Base-by-base conservation (phyloP, 2,329 filamentous ascomycete species). In the Rhytidhysteron rufulum region DNA sequence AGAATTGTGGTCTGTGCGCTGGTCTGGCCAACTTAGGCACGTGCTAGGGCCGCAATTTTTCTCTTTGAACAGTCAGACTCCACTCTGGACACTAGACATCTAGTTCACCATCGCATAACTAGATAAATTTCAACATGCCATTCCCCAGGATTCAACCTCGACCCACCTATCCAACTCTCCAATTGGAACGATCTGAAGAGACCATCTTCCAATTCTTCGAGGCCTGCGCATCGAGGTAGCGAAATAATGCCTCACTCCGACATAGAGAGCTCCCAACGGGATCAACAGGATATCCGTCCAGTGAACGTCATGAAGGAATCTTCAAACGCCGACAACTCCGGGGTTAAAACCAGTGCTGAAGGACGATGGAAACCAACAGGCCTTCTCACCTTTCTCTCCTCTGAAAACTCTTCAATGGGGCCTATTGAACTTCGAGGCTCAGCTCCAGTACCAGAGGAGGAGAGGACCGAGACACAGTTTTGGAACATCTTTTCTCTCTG, bases 401-500 rank as follows among this genome's bases (percentile, higher is more conserved):
- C 44, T 11, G 39, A 50, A 32, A 40, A 61, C 19, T 51, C 51
- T 20, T 43, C 47, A 29, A 47, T 51, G 21, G 57, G 52, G 13
- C 52, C 54, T 39, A 54, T 65, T 18, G 62, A 66, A 32, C 39
- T 65, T 8, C 50, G 58, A 44, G 79, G 79, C 4, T 70, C 79
- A 50, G 70, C 69, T 41, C 79, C 79, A 1, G 75, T 83, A 17
- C 74, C 77, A 1, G 45, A 72, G 17, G 72, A 78, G 39, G 65
- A 77, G 44, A 68, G 79, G 31, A 80, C 70, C 1, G 70, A 76
- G 45, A 78, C 66, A 7, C 66, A 69, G 25, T 76, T 76, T 48
- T 68, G 68, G 57, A 76, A 78, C 44, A 66, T 82, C 33, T 82
- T 82, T 52, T 80, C 77, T 3, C 66, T 82, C 18, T 81, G 79